These are phyloP conservation scores for Pythium sp. DNA, from an alignment of 352 stramenopile species.

Conservation along the genomic window DNA sequence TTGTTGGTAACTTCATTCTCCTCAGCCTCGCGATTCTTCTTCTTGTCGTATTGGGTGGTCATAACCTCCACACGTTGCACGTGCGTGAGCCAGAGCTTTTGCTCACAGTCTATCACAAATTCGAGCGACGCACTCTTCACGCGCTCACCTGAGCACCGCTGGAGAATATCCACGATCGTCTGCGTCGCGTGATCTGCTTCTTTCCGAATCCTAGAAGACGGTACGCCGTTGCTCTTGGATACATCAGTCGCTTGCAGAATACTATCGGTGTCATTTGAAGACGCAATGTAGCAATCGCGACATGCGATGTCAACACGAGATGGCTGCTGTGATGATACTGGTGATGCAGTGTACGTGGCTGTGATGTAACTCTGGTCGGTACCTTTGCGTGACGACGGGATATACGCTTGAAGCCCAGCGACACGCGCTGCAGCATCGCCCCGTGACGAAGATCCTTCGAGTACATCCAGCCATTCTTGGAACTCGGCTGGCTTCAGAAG, in stretches of 20 bases:
- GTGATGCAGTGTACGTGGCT: neutral
- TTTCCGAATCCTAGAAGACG: slow-evolving; percentile 20
- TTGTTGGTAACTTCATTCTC: neutral
- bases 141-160: slow-evolving; percentile 11
- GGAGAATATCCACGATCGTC: slow-evolving; percentile 29
- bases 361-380: neutral
- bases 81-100: slow-evolving; percentile 42
- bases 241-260: neutral
- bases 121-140: slow-evolving; percentile 27
- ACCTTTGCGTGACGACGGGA: slow-evolving; percentile 4
- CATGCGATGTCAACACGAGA: slow-evolving; percentile 21
- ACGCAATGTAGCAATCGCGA: slow-evolving; percentile 13
- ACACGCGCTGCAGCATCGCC: neutral
- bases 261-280: neutral
- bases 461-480: slow-evolving; percentile 22
- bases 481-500: slow-evolving; percentile 19
- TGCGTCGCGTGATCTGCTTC: slow-evolving; percentile 25
- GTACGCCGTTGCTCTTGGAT: neutral
- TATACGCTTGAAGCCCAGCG: slow-evolving; percentile 23
- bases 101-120: slow-evolving; percentile 32
- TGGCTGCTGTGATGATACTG: slow-evolving; percentile 11
- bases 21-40: neutral
- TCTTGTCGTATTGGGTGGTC: neutral
- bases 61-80: slow-evolving; percentile 19
- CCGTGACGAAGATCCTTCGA: slow-evolving; percentile 2